Conservation (phyloP, 78 protist species). For the Isochrysis galbana region DNA sequence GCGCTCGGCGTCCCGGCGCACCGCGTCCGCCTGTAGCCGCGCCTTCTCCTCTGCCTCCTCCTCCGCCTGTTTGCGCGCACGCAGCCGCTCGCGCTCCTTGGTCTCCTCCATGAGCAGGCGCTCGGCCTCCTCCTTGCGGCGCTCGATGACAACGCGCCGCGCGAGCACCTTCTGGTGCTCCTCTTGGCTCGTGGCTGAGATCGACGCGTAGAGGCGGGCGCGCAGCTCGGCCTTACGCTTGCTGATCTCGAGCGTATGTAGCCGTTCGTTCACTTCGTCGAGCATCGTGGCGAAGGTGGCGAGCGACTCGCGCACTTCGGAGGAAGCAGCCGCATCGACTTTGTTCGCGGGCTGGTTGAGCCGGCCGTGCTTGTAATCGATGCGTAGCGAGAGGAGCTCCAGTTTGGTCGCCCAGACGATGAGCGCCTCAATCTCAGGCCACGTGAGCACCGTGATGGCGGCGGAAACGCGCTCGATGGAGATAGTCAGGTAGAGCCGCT, state of each 20-base stretch:
- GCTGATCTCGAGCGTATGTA: background rate
- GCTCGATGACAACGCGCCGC: conserved; percentile 43
- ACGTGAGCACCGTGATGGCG: conserved; percentile 19
- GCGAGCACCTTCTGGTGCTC: conserved; percentile 7
- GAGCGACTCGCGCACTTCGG: conserved; percentile 25
- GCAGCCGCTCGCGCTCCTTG: background rate
- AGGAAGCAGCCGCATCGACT: background rate
- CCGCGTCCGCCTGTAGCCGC: conserved; percentile 39
- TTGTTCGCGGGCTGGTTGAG: background rate
- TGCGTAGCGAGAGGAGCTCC: conserved; percentile 53
- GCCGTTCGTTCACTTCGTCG: background rate
- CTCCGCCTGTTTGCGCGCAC: background rate
- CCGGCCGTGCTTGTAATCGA: conserved; percentile 50
- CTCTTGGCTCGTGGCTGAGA: background rate
- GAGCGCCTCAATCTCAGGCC: conserved; percentile 25
- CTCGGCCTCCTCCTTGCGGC: conserved; percentile 56
- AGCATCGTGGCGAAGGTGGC: background rate
- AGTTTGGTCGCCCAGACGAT: conserved; percentile 53
- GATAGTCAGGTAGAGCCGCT: conserved; percentile 64
- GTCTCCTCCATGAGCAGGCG: background rate
- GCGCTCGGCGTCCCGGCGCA: conserved; percentile 21
- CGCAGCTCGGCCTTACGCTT: background rate
- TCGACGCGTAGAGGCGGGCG: background rate
- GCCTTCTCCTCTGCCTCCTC: background rate
- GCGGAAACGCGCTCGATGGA: conserved; percentile 39